Percentiles rank a stretch among this genome's conserved stretches.
Conservation (phyloP, 345 rosid genomes). For the Luvunga scandens region DNA sequence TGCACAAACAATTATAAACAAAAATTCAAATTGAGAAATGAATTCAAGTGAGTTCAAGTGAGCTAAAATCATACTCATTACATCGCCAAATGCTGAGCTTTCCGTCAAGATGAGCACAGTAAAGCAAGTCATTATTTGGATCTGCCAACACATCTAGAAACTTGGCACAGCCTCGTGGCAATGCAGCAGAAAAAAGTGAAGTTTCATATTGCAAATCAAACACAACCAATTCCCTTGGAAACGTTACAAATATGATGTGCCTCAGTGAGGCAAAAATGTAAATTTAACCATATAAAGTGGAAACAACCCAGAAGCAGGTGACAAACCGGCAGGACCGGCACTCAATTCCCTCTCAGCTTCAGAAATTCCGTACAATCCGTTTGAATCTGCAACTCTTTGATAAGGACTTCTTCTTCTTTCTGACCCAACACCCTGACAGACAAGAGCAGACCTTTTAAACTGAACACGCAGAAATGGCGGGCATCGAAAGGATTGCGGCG, state of each 20-base stretch:
- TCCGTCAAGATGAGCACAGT: conserved; percentile 90
- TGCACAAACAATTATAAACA: not conserved
- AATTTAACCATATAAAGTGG: conserved; percentile 65
- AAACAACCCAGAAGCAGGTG: conserved; percentile 76
- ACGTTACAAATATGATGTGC: conserved; percentile 70
- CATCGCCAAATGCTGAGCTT: conserved; percentile 90
- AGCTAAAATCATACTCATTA: conserved; percentile 56
- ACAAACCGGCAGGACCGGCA: conserved; percentile 33
- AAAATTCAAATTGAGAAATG: not conserved
- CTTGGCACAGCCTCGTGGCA: conserved; percentile 88
- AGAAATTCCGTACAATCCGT: conserved; percentile 63
- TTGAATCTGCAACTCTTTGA: conserved; percentile 57
- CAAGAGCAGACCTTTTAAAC: conserved; percentile 70
- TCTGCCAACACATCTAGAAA: conserved; percentile 87
- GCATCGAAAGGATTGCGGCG: conserved; percentile 89
- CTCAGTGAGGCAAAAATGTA: conserved; percentile 77
- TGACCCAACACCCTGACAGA: conserved; percentile 75
- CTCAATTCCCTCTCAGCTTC: conserved; percentile 59
- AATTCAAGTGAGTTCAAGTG: not conserved
- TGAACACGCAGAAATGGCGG: conserved; percentile 76
- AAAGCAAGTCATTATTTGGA: conserved; percentile 72
- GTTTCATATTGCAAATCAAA: conserved; percentile 88
- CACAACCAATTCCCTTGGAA: conserved; percentile 85
- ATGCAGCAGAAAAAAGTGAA: conserved; percentile 46
- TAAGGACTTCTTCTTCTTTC: conserved; percentile 56